These are phyloP conservation scores for Cutaneotrichosporon cutaneum DNA, from an alignment of 1,284 basidiomycete genomes.

Conservation along the genomic window DNA sequence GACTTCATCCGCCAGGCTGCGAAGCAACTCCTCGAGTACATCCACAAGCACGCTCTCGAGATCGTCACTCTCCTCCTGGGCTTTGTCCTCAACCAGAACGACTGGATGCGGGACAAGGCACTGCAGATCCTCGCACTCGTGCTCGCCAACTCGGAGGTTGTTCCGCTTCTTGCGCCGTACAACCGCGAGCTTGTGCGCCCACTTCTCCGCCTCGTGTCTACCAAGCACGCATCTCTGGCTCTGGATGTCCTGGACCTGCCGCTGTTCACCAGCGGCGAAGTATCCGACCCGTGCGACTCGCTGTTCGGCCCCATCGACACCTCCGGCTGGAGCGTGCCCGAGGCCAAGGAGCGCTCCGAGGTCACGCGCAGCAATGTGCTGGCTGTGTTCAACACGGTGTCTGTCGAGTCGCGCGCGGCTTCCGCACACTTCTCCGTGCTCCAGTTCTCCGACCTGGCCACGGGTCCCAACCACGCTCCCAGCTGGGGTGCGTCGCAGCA, in stretches of 20 bases:
- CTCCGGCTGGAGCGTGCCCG: constrained; percentile 81
- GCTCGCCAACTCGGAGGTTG: constrained; percentile 79
- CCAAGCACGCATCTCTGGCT: constrained; percentile 78
- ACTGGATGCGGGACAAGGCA: constrained; percentile 76
- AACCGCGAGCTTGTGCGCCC: constrained; percentile 89
- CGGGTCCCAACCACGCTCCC: neutral
- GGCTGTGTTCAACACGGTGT: constrained; percentile 78
- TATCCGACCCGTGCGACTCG: constrained; percentile 73
- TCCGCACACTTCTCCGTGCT: constrained; percentile 52
- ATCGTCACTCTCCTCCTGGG: constrained; percentile 78
- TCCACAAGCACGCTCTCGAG: constrained; percentile 64
- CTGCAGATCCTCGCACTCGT: constrained; percentile 87
- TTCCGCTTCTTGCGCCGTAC: constrained; percentile 68
- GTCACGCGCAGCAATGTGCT: constrained; percentile 72
- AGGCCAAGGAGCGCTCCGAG: constrained; percentile 62
- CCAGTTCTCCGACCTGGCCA: constrained; percentile 44
- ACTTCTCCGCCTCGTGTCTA: constrained; percentile 77
- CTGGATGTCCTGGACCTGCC: constrained; percentile 90
- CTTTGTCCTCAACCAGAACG: constrained; percentile 77
- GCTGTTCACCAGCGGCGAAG: constrained; percentile 67
- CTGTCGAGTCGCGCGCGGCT: constrained; percentile 60
- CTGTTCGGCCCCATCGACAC: constrained; percentile 77
- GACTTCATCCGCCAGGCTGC: constrained; percentile 91
- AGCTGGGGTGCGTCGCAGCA: constrained; percentile 28
- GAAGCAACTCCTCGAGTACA: constrained; percentile 74